Conservation (phyloP, 768 basidiomycete species). For the Phallus indusiatus region DNA sequence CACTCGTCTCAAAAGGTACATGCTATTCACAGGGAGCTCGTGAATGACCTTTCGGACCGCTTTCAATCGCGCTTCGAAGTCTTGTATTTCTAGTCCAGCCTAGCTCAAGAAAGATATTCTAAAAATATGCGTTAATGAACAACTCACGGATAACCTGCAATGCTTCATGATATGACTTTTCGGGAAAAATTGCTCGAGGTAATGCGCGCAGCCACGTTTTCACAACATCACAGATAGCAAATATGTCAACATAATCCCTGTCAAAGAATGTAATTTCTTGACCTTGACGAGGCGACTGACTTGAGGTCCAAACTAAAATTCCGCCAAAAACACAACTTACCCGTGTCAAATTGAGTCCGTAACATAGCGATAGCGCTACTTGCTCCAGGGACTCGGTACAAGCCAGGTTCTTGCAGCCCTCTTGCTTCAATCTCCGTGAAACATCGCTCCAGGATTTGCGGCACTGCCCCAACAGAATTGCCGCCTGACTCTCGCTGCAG, state of each 20-base stretch:
- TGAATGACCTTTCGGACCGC: slow-evolving; percentile 62
- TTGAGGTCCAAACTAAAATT: not conserved
- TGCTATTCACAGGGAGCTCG: slow-evolving; percentile 59
- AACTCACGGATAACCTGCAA: slow-evolving; percentile 64
- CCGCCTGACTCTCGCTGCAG: slow-evolving; percentile 53
- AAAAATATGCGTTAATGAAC: not conserved
- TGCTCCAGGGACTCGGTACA: slow-evolving; percentile 81
- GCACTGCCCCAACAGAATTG: slow-evolving; percentile 46
- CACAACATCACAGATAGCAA: slow-evolving; percentile 74
- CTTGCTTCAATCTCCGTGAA: slow-evolving; percentile 63
- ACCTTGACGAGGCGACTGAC: slow-evolving; percentile 24
- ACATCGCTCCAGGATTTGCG: slow-evolving; percentile 55
- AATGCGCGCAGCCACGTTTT: slow-evolving; percentile 82
- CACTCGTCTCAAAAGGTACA: slow-evolving; percentile 70
- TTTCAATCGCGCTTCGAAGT: slow-evolving; percentile 55
- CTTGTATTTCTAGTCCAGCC: slow-evolving; percentile 48
- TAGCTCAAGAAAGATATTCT: slow-evolving; percentile 7
- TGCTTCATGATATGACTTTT: slow-evolving; percentile 54
- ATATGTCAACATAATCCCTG: slow-evolving; percentile 56
- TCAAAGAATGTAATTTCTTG: slow-evolving; percentile 36
- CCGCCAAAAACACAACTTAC: slow-evolving; percentile 22
- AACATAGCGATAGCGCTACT: slow-evolving; percentile 56
- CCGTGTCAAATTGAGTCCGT: slow-evolving; percentile 68
- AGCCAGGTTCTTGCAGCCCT: slow-evolving; percentile 73
- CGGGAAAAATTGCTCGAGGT: slow-evolving; percentile 72